phyloP scores from a whole-genome alignment of 1,139 yeast species.

The Arxiozyma slooffiae region DNA sequence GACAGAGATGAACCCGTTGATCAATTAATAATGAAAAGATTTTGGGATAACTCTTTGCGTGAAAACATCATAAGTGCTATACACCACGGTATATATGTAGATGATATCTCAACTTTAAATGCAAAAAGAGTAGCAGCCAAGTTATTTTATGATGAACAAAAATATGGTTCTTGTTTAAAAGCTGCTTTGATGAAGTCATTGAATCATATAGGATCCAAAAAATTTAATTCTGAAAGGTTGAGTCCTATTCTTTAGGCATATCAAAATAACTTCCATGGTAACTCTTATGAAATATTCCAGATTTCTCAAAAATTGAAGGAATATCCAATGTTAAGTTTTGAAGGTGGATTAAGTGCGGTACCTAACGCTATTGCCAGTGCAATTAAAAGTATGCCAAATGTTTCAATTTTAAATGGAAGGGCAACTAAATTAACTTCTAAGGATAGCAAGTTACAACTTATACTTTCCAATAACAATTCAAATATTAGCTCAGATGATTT shows the following conservation, averaged over 20 bases:
- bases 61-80: constrained; percentile 70
- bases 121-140: constrained; percentile 47
- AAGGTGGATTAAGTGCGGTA: constrained; percentile 45
- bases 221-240: constrained; percentile 10
- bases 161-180: constrained; percentile 49
- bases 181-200: constrained; percentile 25
- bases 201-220: constrained; percentile 5
- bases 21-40: constrained; percentile 56
- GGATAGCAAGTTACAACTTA: constrained; percentile 12
- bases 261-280: constrained; percentile 29
- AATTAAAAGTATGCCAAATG: constrained; percentile 34
- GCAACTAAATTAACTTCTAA: constrained; percentile 12
- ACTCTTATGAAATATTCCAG: constrained; percentile 33
- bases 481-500: constrained; percentile 19
- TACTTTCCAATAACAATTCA: constrained; percentile 4
- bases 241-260: constrained; percentile 10
- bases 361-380: constrained; percentile 37
- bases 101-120: constrained; percentile 62
- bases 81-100: constrained; percentile 86
- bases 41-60: constrained; percentile 47
- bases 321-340: constrained; percentile 45
- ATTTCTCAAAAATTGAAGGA: constrained; percentile 35
- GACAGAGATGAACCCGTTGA: constrained; percentile 61
- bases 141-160: constrained; percentile 47
- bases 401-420: constrained; percentile 32